phyloP scores from a whole-genome alignment of 2,329 filamentous ascomycete genomes.

The Verticillium isaacii region DNA sequence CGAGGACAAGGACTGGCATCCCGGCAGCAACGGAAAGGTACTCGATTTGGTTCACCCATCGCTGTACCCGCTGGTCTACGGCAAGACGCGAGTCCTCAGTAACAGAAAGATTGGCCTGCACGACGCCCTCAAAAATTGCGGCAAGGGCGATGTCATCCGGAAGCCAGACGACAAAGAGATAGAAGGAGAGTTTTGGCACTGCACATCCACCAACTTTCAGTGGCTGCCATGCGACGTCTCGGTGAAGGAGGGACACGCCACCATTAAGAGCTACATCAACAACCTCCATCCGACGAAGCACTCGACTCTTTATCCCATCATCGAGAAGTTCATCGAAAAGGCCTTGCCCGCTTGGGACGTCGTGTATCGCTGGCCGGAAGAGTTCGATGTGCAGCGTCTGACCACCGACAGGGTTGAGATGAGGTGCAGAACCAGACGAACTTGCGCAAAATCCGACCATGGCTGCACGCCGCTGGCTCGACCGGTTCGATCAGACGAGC shows the following conservation, averaged over 20 bases:
- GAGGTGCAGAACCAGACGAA: no score
- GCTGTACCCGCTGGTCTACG: constrained; percentile 56
- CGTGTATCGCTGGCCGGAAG: no score
- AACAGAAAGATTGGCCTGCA: constrained; percentile 27
- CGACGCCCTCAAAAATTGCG: constrained; percentile 27
- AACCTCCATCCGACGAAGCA: constrained; percentile 42
- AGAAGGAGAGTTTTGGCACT: no score
- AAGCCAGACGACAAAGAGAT: no score
- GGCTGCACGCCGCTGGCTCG: no score
- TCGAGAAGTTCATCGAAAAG: constrained; percentile 35
- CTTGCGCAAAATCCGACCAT: no score
- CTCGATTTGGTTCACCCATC: constrained; percentile 62
- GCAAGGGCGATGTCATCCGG: constrained; percentile 19
- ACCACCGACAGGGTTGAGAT: no score
- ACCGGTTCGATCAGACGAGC: no score
- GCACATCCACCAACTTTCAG: constrained; percentile 25
- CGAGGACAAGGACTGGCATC: constrained; percentile 55
- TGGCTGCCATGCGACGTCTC: constrained; percentile 47
- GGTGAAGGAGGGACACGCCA: constrained; percentile 23
- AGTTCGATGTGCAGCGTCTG: no score
- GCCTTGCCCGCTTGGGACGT: constrained; percentile 41
- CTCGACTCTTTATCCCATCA: constrained; percentile 29
- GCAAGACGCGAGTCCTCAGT: constrained; percentile 29
- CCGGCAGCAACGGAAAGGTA: constrained; percentile 49
- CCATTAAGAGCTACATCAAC: constrained; percentile 48